A percentile compares a stretch with the other conserved stretches of the same genome.
phyloP scores from a whole-genome alignment of 257 asterid genomes.

The Fraxinus quadrangulata region DNA sequence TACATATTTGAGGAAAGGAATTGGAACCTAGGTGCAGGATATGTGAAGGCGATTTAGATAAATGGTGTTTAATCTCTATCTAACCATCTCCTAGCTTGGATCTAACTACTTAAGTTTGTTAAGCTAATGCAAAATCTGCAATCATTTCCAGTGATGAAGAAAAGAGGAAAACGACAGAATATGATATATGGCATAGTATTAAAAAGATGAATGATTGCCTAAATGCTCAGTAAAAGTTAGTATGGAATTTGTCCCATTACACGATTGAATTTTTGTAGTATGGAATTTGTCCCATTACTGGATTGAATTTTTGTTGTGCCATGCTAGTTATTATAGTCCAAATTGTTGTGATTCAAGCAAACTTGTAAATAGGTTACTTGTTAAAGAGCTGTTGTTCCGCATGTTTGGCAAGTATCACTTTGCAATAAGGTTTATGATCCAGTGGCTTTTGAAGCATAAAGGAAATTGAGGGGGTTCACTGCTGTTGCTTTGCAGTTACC shows the following conservation, averaged over 20 bases:
- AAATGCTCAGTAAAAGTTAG: neutral
- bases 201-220: neutral
- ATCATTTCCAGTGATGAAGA: neutral
- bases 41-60: neutral
- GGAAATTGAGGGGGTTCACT: neutral
- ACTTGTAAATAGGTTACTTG: neutral
- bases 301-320: slow-evolving; percentile 7
- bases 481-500: slow-evolving; percentile 3
- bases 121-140: neutral
- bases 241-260: neutral
- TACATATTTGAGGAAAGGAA: neutral
- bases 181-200: neutral
- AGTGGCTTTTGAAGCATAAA: neutral
- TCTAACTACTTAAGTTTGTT: neutral
- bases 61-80: neutral
- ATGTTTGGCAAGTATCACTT: neutral
- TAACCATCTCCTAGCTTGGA: neutral
- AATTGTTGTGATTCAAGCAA: neutral
- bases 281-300: too few relatives aligned
- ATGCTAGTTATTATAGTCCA: neutral
- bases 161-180: neutral
- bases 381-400: neutral
- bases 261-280: too few relatives aligned
- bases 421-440: neutral
- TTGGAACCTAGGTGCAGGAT: neutral